Evolutionary conservation across 78 protist genomes (phyloP), one percentile per base, ranked within the genome.

Genomic region (Carpediemonas membranifera): DNA sequence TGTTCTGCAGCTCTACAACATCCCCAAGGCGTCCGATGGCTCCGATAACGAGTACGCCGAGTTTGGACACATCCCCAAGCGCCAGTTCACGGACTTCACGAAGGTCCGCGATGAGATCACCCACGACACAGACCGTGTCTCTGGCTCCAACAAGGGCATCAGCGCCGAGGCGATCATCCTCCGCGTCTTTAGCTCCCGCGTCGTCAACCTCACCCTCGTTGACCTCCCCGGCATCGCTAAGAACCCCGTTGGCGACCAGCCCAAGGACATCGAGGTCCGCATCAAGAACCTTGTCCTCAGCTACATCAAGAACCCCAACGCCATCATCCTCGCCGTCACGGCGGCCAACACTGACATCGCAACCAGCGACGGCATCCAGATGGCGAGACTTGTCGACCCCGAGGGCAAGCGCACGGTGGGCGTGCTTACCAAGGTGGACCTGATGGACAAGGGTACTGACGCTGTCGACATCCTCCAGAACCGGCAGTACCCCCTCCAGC

Each of bases 301-400:
- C 35, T 90, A 64, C 81, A 87, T 85, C 62, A 5, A 33, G 13
- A 57, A 72, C 21, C 80, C 81, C 43, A 86, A 87, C 67, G 47
- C 87, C 44, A 77, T 91, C 65, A 89, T 94, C 44, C 84, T 94
- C n/a, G 94, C 77, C 1, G 91, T 94, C 11, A 54, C 90, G n/a
- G 69, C 96, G 0, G 98, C 96, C 47, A 94, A 87, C 59, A 52
- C 77, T 19, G 98, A 94, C 63, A 31, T 91, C 14, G 96, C 94
- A 34, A 94, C 78, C 61, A 65, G 82, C 3, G 96, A 91, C 70
- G 92, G 94, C 1, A 67, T 94, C 27, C 72, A 88, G 35, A 5
- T 88, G 2, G 91, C 96, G 0, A 30, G 61, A 34, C 66, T 70
- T 0, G 90, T 90, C 2, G 98, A 93, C 65, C 91, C 91, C 7